These are phyloP conservation scores for Balansia obtecta DNA, from an alignment of 2,329 filamentous ascomycete species.

Conservation along the genomic window DNA sequence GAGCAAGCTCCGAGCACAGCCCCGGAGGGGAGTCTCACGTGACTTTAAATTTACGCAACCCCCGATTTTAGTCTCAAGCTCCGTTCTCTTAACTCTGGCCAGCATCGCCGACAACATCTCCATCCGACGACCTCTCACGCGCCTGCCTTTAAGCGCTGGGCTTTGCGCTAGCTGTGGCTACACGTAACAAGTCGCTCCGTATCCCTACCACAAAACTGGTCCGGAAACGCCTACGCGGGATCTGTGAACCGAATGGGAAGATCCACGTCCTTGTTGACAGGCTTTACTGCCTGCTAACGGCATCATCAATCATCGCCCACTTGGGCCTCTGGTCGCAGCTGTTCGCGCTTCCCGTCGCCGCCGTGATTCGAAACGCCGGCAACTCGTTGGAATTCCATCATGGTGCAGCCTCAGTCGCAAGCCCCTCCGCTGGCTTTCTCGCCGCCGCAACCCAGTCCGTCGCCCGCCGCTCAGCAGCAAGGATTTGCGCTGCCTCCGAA, in stretches of 20 bases:
- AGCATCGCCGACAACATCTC: conserved; percentile 14
- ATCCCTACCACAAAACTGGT: background rate
- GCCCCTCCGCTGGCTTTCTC: conserved; percentile 45
- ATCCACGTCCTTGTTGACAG: conserved; percentile 31
- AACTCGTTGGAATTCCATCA: conserved; percentile 13
- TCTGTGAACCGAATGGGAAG: conserved; percentile 33
- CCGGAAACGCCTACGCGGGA: conserved; percentile 4
- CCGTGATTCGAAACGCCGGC: conserved; percentile 1
- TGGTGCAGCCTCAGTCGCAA: conserved; percentile 48
- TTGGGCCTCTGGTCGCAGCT: background rate
- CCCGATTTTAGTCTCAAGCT: conserved; percentile 18
- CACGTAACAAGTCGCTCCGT: background rate
- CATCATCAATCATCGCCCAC: conserved; percentile 10
- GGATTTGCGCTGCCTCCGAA: conserved; percentile 50
- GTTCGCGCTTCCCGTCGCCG: conserved; percentile 6
- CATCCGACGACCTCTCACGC: conserved; percentile 8
- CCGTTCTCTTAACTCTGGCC: conserved; percentile 16
- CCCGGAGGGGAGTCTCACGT: conserved; percentile 21
- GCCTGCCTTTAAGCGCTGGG: conserved; percentile 12
- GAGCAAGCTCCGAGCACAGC: background rate
- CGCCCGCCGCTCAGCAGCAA: conserved; percentile 44
- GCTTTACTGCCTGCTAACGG: conserved; percentile 36
- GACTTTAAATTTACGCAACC: conserved; percentile 30
- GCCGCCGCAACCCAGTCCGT: conserved; percentile 48
- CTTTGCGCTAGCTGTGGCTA: conserved; percentile 4